Percentiles rank a stretch among this genome's conserved stretches.
Evolutionary conservation across 306 rosid genomes (phyloP).

Genomic region (Sechiopsis laciniata): DNA sequence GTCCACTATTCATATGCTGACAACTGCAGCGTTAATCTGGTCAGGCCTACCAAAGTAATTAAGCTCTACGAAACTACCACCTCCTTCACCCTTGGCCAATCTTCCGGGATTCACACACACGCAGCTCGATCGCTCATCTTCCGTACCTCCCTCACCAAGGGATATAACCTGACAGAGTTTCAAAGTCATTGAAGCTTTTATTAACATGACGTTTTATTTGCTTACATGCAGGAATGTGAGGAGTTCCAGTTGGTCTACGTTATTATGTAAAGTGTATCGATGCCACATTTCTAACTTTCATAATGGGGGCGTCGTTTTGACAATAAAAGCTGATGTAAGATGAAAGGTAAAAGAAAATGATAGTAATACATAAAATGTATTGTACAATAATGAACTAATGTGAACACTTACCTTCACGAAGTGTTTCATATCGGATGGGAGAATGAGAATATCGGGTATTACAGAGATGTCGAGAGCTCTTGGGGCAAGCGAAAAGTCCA

Average conservation of each 20-base stretch:
- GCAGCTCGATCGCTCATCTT: constrained; percentile 41
- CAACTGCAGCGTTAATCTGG: constrained; percentile 43
- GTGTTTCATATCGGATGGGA: constrained; percentile 80
- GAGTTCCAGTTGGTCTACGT: not conserved
- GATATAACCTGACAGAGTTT: constrained; percentile 47
- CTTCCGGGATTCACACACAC: constrained; percentile 87
- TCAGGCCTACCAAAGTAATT: constrained; percentile 53
- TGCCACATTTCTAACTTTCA: not conserved
- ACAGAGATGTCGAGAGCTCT: constrained; percentile 65
- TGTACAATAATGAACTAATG: not conserved
- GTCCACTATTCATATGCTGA: constrained; percentile 48
- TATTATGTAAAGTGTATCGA: not conserved
- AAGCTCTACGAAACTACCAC: constrained; percentile 86
- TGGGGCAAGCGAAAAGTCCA: constrained; percentile 79
- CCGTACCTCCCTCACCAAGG: constrained; percentile 41
- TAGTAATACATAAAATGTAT: not conserved
- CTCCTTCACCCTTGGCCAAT: constrained; percentile 90
- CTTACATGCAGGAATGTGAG: not conserved
- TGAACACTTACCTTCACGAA: constrained; percentile 60
- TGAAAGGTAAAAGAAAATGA: not conserved
- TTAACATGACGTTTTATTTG: not conserved
- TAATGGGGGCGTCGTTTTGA: not conserved
- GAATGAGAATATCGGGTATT: constrained; percentile 75
- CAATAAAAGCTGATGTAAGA: not conserved
- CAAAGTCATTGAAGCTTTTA: not conserved